Conservation (phyloP, 2,329 filamentous ascomycete species). For the Paramyrothecium roridum region DNA sequence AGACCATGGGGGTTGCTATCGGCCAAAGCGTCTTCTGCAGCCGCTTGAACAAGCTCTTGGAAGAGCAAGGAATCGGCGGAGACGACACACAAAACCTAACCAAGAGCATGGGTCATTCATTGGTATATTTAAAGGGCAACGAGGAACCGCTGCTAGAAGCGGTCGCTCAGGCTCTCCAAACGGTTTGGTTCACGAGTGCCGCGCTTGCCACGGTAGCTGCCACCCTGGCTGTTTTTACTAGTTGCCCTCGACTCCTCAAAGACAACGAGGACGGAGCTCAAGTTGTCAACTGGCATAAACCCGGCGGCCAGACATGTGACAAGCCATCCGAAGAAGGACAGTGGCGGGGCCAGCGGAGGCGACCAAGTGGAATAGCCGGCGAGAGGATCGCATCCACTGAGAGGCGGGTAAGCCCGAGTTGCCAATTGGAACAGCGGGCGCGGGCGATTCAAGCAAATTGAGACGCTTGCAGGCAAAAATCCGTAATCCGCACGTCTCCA, state of each 20-base stretch:
- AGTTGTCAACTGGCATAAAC: neutral
- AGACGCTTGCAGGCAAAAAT: neutral
- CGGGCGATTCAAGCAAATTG: neutral
- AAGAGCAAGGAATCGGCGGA: neutral
- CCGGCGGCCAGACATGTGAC: neutral
- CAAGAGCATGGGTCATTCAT: neutral
- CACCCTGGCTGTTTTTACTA: neutral
- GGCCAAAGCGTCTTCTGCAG: constrained; percentile 20
- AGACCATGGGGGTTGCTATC: constrained; percentile 22
- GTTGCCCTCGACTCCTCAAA: neutral
- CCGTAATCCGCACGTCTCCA: neutral
- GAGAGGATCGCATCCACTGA: neutral
- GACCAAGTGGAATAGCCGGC: neutral
- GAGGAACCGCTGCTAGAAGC: neutral
- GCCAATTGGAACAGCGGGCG: neutral
- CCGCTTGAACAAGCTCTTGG: constrained; percentile 5
- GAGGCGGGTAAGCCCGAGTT: neutral
- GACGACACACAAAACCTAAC: neutral
- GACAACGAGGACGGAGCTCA: neutral
- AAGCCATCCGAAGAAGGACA: neutral
- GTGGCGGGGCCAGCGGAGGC: neutral
- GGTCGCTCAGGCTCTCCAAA: neutral
- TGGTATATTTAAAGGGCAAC: neutral
- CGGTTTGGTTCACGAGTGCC: neutral
- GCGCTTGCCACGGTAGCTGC: neutral